phyloP scores from a whole-genome alignment of 2,329 filamentous ascomycete species.

The Cordyceps pruinosa region DNA sequence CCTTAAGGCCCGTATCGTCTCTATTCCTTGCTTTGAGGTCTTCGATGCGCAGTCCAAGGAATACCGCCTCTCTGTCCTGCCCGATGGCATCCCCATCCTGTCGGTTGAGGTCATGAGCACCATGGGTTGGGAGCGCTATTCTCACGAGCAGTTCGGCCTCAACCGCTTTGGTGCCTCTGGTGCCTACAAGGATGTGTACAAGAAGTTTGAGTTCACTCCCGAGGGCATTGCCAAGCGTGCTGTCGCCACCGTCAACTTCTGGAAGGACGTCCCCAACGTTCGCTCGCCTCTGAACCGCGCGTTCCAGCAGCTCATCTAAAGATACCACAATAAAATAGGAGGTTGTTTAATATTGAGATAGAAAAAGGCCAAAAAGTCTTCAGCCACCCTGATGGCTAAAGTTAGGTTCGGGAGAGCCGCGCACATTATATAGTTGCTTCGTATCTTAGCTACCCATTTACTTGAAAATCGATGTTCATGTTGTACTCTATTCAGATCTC shows the following conservation, averaged over 20 bases:
- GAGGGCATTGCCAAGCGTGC: constrained; percentile 96
- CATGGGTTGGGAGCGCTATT: constrained; percentile 97
- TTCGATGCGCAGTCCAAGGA: constrained; percentile 93
- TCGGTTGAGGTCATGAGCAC: constrained; percentile 96
- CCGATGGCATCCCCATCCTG: constrained; percentile 86
- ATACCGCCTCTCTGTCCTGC: constrained; percentile 87
- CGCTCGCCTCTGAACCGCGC: constrained; percentile 95
- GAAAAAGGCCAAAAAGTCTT: not conserved
- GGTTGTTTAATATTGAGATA: not conserved
- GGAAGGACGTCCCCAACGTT: constrained; percentile 85
- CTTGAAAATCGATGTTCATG: too few species aligned
- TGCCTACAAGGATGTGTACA: constrained; percentile 96
- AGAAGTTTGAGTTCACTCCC: constrained; percentile 99
- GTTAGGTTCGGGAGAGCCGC: too few species aligned
- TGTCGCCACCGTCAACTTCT: constrained; percentile 87
- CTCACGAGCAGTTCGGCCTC: constrained; percentile 97
- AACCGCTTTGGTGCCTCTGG: constrained; percentile 98
- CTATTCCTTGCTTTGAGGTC: constrained; percentile 93
- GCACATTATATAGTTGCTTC: too few species aligned
- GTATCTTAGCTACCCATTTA: too few species aligned
- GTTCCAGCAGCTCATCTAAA: constrained; percentile 93
- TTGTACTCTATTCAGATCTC: too few species aligned
- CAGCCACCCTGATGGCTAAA: too few species aligned
- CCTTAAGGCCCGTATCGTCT: constrained; percentile 85
- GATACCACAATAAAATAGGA: constrained; percentile 1